Conservation (phyloP, 148 eudicot species). For the Talinum fruticosum region DNA sequence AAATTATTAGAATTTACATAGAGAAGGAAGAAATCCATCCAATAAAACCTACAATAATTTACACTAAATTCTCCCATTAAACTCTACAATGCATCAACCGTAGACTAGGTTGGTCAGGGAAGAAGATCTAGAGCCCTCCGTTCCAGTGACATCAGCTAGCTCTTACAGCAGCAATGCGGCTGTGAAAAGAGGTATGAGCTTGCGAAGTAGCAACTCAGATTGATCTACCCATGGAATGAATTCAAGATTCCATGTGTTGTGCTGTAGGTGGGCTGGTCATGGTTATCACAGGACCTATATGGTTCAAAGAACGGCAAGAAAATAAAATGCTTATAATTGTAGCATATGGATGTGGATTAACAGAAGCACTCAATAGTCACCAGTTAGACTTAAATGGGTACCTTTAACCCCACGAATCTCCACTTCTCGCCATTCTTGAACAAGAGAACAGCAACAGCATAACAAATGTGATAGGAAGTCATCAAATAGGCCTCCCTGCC, state of each 20-base stretch:
- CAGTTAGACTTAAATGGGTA: neutral
- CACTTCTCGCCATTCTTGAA: constrained; percentile 33
- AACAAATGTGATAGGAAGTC: constrained; percentile 32
- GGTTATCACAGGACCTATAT: constrained; percentile 28
- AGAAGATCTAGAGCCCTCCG: neutral
- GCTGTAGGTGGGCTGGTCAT: constrained; percentile 27
- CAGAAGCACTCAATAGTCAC: neutral
- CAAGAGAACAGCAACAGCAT: constrained; percentile 33
- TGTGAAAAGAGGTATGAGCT: neutral
- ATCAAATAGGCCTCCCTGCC: constrained; percentile 27
- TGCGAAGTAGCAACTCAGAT: neutral
- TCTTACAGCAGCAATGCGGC: neutral
- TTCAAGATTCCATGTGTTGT: constrained; percentile 33
- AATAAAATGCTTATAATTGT: neutral
- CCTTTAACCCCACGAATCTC: constrained; percentile 30
- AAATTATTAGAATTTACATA: neutral
- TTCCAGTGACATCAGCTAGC: neutral
- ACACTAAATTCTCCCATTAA: neutral
- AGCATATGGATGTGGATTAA: neutral
- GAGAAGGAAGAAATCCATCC: neutral
- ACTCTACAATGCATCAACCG: neutral
- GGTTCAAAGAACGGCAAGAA: neutral
- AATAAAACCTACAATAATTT: neutral
- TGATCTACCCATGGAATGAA: no score
- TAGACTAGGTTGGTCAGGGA: neutral